Base-by-base conservation (phyloP, 768 basidiomycete species). In the Lactarius quietus region DNA sequence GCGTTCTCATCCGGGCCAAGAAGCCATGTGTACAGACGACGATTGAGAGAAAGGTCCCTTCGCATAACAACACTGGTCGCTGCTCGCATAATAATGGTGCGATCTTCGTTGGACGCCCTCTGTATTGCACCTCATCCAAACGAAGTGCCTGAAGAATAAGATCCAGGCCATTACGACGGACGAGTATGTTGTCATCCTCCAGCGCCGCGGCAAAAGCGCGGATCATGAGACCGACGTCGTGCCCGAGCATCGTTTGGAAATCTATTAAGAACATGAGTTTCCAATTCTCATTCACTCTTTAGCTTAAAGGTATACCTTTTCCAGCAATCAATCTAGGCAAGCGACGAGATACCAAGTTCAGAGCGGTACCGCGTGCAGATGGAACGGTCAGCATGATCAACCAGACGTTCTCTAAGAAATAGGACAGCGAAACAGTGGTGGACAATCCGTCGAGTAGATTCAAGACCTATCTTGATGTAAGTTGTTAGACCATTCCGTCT, bases 361-460 rank as follows among this genome's bases (percentile, higher is more conserved):
- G 79, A 0, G 95, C 87, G 0, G 93, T 89, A 33, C 91, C 89
- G 48, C 97, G 87, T 20, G 90, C 88, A 28, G 88, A 82, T 0
- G 95, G 89, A 15, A 91, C 88, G 0, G 95, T 97, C 61, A 98
- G 80, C 84, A 98, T 91, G 56, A 92, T 84, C 36, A 98, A 81
- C 91, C 95, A 98, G 39, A 98, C 81, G 68, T 95, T 98, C 75
- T 98, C 95, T 72, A 96, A 85, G 80, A 98, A 98, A 79, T 97
- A 96, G 0, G 91, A 83, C 0, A 85, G 86, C 3, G 92, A 88
- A 20, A 98, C 89, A 0, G 92, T 88, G 53, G 86, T 87, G 3
- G 95, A 92, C 1, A 98, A 76, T 38, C 84, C 83, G 74, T 95
- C 92, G 61, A 98, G 80, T 18, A 99, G 76, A 57, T 79, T 79